Conservation (phyloP, 805 yeast genomes). For the Cyberlindnera subsufficiens region DNA sequence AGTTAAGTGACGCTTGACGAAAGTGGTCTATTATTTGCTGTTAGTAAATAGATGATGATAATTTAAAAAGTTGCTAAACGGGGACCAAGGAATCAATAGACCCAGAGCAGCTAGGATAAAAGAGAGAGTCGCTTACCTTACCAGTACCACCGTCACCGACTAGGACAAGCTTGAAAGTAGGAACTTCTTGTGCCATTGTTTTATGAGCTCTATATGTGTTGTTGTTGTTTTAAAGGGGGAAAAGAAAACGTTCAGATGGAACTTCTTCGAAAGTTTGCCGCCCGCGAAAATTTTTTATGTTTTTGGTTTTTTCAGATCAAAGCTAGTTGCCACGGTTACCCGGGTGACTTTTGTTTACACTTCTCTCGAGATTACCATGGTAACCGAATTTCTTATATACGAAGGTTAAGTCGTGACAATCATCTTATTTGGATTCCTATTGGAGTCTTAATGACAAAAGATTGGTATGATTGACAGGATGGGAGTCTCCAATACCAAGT, state of each 20-base stretch:
- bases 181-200: slow-evolving; percentile 71
- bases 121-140: slow-evolving; percentile 46
- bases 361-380: not conserved
- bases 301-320: not conserved
- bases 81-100: not conserved
- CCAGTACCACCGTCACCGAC: slow-evolving; percentile 99
- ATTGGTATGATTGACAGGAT: no score
- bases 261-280: not conserved
- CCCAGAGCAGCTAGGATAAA: not conserved
- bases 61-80: not conserved
- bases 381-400: not conserved
- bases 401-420: no score
- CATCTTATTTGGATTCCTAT: no score
- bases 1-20: slow-evolving; percentile 98
- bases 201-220: not conserved
- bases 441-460: no score
- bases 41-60: slow-evolving; percentile 6
- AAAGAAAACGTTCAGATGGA: not conserved
- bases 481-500: no score
- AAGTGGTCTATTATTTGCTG: slow-evolving; percentile 63
- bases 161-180: slow-evolving; percentile 95
- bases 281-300: not conserved
- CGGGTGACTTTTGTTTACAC: not conserved
- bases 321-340: not conserved
- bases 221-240: not conserved